phyloP scores from a whole-genome alignment of 2,329 filamentous ascomycete species.

The Sporothrix pallida region DNA sequence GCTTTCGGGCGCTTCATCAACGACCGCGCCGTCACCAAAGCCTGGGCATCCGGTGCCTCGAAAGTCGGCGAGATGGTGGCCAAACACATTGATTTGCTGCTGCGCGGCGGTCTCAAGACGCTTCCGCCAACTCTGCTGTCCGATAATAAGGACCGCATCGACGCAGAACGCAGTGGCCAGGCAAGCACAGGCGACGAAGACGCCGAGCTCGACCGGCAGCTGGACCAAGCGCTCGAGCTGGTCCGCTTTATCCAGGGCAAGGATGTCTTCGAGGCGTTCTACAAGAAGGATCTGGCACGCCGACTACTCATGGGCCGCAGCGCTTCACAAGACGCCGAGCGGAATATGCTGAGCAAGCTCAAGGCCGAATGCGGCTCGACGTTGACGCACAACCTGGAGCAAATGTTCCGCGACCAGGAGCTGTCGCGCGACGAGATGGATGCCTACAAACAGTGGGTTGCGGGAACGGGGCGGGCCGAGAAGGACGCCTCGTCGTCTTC shows the following conservation, averaged over 20 bases:
- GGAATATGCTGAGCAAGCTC: conserved; percentile 90
- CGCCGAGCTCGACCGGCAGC: conserved; percentile 85
- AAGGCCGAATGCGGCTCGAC: conserved; percentile 91
- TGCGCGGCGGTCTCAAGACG: conserved; percentile 85
- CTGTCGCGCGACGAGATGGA: conserved; percentile 90
- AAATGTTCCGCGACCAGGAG: conserved; percentile 99
- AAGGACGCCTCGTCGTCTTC: not conserved
- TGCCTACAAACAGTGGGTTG: conserved; percentile 73
- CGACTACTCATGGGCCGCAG: conserved; percentile 89
- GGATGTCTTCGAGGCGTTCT: conserved; percentile 97
- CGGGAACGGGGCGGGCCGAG: conserved; percentile 53
- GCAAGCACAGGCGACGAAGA: conserved; percentile 83
- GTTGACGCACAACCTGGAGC: conserved; percentile 96
- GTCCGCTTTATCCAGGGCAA: conserved; percentile 98
- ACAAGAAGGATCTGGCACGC: conserved; percentile 95
- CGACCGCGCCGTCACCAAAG: conserved; percentile 69
- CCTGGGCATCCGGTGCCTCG: conserved; percentile 81
- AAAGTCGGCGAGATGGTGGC: conserved; percentile 99
- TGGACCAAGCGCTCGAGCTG: conserved; percentile 90
- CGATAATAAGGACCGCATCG: conserved; percentile 62
- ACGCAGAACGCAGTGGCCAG: conserved; percentile 66
- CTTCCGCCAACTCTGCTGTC: conserved; percentile 72
- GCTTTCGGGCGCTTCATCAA: conserved; percentile 93
- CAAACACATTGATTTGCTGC: conserved; percentile 89
- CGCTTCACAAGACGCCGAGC: conserved; percentile 91